These are phyloP conservation scores for Trametes cinnabarina DNA, from an alignment of 768 basidiomycete species.

Conservation along the genomic window DNA sequence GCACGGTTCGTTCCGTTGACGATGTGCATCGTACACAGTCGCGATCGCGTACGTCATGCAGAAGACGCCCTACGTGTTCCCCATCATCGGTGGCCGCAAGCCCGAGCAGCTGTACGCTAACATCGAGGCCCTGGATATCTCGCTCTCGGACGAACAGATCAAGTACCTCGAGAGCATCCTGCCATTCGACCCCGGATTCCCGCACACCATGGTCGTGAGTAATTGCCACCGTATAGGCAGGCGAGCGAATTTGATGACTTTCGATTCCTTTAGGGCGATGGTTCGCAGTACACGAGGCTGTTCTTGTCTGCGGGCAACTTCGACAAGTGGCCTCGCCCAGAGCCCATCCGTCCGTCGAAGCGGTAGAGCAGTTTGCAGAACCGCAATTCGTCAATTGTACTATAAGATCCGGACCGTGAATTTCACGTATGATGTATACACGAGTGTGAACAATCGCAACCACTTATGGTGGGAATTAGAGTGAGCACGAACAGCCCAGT, in stretches of 20 bases:
- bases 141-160: slow-evolving; percentile 44
- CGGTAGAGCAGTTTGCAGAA: too few relatives aligned
- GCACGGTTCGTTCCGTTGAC: too few relatives aligned
- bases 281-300: slow-evolving; percentile 13
- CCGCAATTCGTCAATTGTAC: too few relatives aligned
- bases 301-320: slow-evolving; percentile 22
- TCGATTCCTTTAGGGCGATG: slow-evolving; percentile 26
- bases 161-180: slow-evolving; percentile 41
- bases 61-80: slow-evolving; percentile 43
- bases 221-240: too few relatives aligned
- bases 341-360: slow-evolving; percentile 10
- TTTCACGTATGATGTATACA: too few relatives aligned
- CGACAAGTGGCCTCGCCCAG: slow-evolving; percentile 27
- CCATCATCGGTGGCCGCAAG: slow-evolving; percentile 48
- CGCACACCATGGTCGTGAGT: slow-evolving; percentile 25
- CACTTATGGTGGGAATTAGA: too few relatives aligned
- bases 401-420: too few relatives aligned
- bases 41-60: slow-evolving; percentile 56
- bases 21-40: slow-evolving; percentile 30
- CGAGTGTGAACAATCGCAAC: too few relatives aligned
- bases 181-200: slow-evolving; percentile 50
- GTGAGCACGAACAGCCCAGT: too few relatives aligned
- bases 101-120: slow-evolving; percentile 50
- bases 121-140: slow-evolving; percentile 47
- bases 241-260: too few relatives aligned